Evolutionary conservation across 1,284 basidiomycete species (phyloP).

Genomic region (Stereum hirsutum): DNA sequence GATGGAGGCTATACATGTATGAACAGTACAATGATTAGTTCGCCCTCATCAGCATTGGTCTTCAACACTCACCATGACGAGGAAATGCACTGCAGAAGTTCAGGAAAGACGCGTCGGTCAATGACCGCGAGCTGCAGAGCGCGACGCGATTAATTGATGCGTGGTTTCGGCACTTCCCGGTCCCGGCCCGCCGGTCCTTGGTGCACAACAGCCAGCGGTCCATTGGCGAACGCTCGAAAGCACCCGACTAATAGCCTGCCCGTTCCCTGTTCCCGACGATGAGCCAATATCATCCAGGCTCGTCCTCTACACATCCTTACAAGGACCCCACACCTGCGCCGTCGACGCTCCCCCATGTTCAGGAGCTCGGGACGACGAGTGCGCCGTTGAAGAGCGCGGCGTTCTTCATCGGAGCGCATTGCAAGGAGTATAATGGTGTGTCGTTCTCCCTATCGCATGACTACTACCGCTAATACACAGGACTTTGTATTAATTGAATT

Average conservation of each 20-base stretch:
- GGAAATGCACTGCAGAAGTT: too few relatives aligned
- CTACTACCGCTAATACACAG: neutral
- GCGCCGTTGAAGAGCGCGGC: slow-evolving; percentile 94
- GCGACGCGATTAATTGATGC: too few relatives aligned
- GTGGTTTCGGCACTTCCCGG: too few relatives aligned
- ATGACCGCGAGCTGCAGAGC: too few relatives aligned
- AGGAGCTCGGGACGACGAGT: slow-evolving; percentile 87
- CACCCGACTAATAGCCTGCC: too few relatives aligned
- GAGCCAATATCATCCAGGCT: slow-evolving; percentile 39
- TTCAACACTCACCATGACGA: too few relatives aligned
- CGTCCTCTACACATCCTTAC: slow-evolving; percentile 37
- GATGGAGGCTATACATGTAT: too few relatives aligned
- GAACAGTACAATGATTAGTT: too few relatives aligned
- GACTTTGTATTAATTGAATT: neutral
- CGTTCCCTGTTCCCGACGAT: slow-evolving; percentile 29
- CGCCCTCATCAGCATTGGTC: too few relatives aligned
- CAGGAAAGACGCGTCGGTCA: too few relatives aligned
- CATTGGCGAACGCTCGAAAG: neutral
- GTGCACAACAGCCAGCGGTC: too few relatives aligned
- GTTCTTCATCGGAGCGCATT: slow-evolving; percentile 95
- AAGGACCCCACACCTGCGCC: slow-evolving; percentile 71
- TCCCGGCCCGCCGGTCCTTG: too few relatives aligned
- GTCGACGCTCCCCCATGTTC: slow-evolving; percentile 69
- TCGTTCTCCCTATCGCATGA: neutral
- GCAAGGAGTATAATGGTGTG: slow-evolving; percentile 94